phyloP scores from a whole-genome alignment of 345 rosid species.

The Ailanthus altissimus region DNA sequence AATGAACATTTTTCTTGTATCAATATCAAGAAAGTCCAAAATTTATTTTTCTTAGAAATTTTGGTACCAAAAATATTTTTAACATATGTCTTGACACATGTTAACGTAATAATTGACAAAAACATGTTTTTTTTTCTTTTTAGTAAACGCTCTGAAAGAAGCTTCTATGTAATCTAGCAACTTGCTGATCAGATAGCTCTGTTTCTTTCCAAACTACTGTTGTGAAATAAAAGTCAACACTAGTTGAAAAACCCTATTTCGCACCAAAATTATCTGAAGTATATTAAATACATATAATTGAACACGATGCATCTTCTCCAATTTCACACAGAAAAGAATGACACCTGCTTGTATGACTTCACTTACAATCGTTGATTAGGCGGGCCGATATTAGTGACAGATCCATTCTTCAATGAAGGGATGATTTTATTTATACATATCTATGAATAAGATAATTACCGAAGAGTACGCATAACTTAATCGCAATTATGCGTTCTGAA shows the following conservation, averaged over 20 bases:
- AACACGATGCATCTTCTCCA: not conserved
- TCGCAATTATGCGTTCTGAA: not conserved
- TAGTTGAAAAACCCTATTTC: not conserved
- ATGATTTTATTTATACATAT: not conserved
- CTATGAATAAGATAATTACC: not conserved
- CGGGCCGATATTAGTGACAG: not conserved
- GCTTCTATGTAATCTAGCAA: not conserved
- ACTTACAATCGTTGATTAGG: not conserved
- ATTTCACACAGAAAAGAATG: not conserved
- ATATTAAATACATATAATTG: not conserved
- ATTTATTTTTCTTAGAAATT: too few species aligned
- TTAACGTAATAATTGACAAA: not conserved
- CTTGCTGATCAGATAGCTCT: not conserved
- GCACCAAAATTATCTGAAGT: not conserved
- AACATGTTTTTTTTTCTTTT: not conserved
- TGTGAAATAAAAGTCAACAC: not conserved
- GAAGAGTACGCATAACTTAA: not conserved
- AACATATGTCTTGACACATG: too few species aligned
- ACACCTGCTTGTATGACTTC: not conserved
- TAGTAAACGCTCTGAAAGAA: not conserved
- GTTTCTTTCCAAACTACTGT: not conserved
- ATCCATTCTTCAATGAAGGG: not conserved
- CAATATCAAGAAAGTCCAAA: too few species aligned
- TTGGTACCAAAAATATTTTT: too few species aligned
- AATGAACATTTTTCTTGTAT: too few species aligned